Base-by-base conservation (phyloP, 1,284 basidiomycete species). In the Cutaneotrichosporon dermatis region DNA sequence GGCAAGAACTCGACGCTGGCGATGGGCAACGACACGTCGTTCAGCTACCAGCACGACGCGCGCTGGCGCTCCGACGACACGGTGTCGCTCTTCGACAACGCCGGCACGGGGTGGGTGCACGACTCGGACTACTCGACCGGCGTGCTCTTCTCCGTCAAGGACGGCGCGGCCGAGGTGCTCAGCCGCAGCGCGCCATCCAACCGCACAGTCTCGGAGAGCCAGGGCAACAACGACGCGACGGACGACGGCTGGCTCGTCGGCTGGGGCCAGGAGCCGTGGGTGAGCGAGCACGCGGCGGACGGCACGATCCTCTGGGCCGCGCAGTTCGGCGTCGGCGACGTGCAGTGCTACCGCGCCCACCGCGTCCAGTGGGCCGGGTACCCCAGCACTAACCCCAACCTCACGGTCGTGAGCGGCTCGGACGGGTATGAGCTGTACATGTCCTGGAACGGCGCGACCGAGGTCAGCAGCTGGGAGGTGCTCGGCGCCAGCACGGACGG, bases 401-500 rank as follows among this genome's bases (percentile, higher is more conserved):
- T 74, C 39, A 55, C 54, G 1, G 40, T 66, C 33, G 40, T 13
- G 12, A 41, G 34, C 50, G 35, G 36, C 44, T 34, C 52, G 8
- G 57, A 57, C 13, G 45, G 35, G 9, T 61, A 59, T 51, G 57
- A 57, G 37, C 34, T 65, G 40, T 63, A 62, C 58, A 54, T 65
- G 10, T 68, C 65, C 1, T 76, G 75, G 75, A 75, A 75, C 55
- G 74, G 75, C 11, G 72, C 72, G 1, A 75, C 74, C 6, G 67
- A 74, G 44, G 66, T 75, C 15, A 39, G 50, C 1, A 54, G 40
- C 0, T 75, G 67, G 67, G 61, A 63, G 36, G 42, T 71, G 4
- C 45, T 63, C 13, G 66, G 58, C 9, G 60, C 60, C 2, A 57
- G 63, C 34, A 56, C 42, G 12, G 58, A 58, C 25, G 46, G 51